Conservation (phyloP, 108 stramenopile genomes). For the Discostella pseudostelligera region DNA sequence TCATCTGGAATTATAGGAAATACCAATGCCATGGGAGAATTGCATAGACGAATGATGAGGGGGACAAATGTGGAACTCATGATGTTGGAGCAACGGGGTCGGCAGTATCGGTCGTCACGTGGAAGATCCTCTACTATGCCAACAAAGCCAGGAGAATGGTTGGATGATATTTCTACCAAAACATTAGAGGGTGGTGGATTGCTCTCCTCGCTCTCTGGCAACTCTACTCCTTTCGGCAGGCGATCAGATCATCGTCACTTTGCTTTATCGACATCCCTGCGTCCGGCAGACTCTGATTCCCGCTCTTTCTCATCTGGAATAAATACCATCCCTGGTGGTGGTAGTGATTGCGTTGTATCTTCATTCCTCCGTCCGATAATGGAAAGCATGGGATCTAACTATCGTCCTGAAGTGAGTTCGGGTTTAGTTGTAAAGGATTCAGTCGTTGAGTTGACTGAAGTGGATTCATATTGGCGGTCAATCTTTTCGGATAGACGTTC, state of each 20-base stretch:
- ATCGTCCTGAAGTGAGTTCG: constrained; percentile 66
- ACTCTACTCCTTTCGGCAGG: constrained; percentile 25
- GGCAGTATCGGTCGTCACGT: constrained; percentile 13
- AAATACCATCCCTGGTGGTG: neutral
- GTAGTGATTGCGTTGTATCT: constrained; percentile 4
- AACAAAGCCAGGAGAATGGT: constrained; percentile 62
- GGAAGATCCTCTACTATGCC: constrained; percentile 31
- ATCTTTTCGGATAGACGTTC: constrained; percentile 13
- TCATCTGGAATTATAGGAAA: constrained; percentile 8
- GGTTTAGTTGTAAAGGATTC: constrained; percentile 56
- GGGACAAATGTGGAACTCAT: constrained; percentile 70
- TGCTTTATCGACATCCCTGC: constrained; percentile 61
- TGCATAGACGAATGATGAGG: constrained; percentile 35
- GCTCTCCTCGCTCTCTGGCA: constrained; percentile 51
- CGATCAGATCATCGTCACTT: constrained; percentile 74
- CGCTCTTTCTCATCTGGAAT: neutral
- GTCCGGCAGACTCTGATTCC: constrained; percentile 38
- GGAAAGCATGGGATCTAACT: constrained; percentile 71
- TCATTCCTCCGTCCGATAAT: constrained; percentile 45
- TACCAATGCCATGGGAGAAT: constrained; percentile 6
- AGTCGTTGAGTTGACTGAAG: constrained; percentile 49
- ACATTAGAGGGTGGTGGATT: constrained; percentile 34
- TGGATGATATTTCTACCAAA: constrained; percentile 42
- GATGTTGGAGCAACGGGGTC: constrained; percentile 44
- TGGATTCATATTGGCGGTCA: constrained; percentile 67